Evolutionary conservation across 2,329 filamentous ascomycete species (phyloP), one percentile per base, ranked within the genome.

Genomic region (Colletotrichum plurivorum): DNA sequence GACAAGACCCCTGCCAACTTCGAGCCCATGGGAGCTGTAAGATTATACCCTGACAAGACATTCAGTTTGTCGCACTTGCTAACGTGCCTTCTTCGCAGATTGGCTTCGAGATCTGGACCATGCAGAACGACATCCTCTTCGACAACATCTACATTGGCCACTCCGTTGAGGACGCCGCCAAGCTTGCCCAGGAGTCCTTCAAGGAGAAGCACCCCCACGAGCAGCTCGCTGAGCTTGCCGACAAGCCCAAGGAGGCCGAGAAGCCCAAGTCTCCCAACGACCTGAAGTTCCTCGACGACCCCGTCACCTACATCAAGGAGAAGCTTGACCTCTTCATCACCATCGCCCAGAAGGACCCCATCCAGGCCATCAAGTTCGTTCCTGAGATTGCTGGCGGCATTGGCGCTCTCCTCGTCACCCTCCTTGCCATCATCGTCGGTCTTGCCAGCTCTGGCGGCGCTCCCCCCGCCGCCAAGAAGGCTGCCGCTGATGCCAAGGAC

Each of bases 91-190:
- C 7, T 41, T 15, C n/a, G 49, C 78, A 94, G 93, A 95, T 98
- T 84, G 96, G 96, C 76, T 98, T 98, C 78, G 96, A 99, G 84
- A 95, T 99, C 85, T 99, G 96, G 96, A 98, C 96, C 77, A 99
- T 99, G 96, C 95, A 98, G 85, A 97, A 91, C 82, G 93, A 98
- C 80, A 98, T 99, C 76, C 92, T 98, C 77, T 98, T 99, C 78
- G 94, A 98, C 90, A 99, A 99, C 91, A 97, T 99, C 88, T 99
- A 98, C 90, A 94, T 99, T 81, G 96, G 96, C 73, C 96, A 99
- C 90, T 98, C 95, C 20, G 82, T 96, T 75, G 94, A 94, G 79
- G 96, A 99, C 75, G 96, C 96, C 71, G 90, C 93, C 82, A 93
- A 95, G 85, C 87, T 99, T 78, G 93, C 94, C 76, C 88, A 92